Percentiles rank a stretch among this genome's conserved stretches.
phyloP scores from a whole-genome alignment of 2,329 filamentous ascomycete species.

The Colletotrichum phormii region DNA sequence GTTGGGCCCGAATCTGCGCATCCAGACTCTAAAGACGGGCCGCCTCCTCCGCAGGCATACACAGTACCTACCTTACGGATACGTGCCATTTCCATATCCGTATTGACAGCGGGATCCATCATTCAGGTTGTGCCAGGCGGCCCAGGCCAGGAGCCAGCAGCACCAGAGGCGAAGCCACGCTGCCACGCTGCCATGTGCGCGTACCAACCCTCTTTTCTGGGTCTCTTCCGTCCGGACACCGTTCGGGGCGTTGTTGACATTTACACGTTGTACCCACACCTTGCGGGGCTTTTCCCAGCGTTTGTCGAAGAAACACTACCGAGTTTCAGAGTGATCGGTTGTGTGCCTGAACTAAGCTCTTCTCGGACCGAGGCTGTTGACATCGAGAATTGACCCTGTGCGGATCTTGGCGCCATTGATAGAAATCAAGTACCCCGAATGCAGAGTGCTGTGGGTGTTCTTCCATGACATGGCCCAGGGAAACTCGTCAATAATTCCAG shows the following conservation, averaged over 20 bases:
- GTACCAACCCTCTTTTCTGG: conserved; percentile 21
- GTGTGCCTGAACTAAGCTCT: conserved; percentile 33
- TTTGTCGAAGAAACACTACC: conserved; percentile 35
- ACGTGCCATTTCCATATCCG: conserved; percentile 13
- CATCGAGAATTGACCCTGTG: conserved; percentile 2
- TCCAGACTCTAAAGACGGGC: neutral
- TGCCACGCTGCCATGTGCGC: conserved; percentile 29
- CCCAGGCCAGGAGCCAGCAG: neutral
- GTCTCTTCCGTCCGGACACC: conserved; percentile 13
- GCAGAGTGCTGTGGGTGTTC: neutral
- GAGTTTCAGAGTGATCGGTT: conserved; percentile 36
- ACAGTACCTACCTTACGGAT: neutral
- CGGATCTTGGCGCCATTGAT: conserved; percentile 1
- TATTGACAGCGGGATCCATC: neutral
- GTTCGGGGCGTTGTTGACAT: conserved; percentile 11
- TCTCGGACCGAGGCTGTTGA: neutral
- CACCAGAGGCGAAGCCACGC: neutral
- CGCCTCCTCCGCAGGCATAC: neutral
- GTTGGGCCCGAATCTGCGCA: neutral
- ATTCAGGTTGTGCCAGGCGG: too few relatives aligned
- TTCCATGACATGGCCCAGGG: neutral
- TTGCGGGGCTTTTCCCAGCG: conserved; percentile 26
- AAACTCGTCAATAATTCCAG: too few relatives aligned
- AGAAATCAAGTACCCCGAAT: neutral
- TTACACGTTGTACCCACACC: neutral